Base-by-base conservation (phyloP, 176 grass and related monocot genomes). In the Dendrocalamus sinicus region DNA sequence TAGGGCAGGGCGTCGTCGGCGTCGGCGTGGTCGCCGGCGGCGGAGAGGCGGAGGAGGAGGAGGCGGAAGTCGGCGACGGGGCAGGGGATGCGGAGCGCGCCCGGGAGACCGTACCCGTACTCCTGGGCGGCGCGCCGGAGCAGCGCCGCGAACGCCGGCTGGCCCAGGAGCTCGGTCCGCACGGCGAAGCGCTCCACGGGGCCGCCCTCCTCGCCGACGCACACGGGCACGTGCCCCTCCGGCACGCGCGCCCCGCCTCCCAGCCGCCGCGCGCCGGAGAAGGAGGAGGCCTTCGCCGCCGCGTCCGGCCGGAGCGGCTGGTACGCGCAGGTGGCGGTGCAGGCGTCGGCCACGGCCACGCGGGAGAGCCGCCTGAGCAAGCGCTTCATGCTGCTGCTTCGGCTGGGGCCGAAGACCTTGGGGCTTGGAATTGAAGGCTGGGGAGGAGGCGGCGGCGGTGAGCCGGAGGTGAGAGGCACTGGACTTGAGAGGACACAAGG, bases 51-150 rank as follows among this genome's bases (percentile, higher is more conserved):
- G 75, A 80, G 8, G 75, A 95, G 88, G 48, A 92, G 74, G 58
- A 35, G 83, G 88, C 76, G 71, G 91, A 98, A 98, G 83, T 89
- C 80, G 52, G 77, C 71, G 32, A 94, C 84, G 50, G 96, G 69
- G 80, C 96, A 98, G 28, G 96, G 96, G 85, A 98, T 95, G 32
- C 96, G 93, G 67, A 98, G 92, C 45, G 91, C 96, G 75, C 96
- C 96, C 0, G 87, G 83, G 77, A 94, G 93, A 24, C 81, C 90
- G 83, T 98, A 98, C 6, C 96, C 96, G 88, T 95, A 98, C 91
- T 98, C 96, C 86, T 95, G 89, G 1, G 93, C 96, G 79, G 93
- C 87, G 32, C 91, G 93, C 16, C 81, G 88, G 81, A 98, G 91
- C 41, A 98, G 88, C 74, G 91, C 91, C 3, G 84, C 88, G 80